Percentiles rank a stretch among this genome's conserved stretches.
Evolutionary conservation across 306 rosid species (phyloP).

Genomic region (Ziziphus jujuba): DNA sequence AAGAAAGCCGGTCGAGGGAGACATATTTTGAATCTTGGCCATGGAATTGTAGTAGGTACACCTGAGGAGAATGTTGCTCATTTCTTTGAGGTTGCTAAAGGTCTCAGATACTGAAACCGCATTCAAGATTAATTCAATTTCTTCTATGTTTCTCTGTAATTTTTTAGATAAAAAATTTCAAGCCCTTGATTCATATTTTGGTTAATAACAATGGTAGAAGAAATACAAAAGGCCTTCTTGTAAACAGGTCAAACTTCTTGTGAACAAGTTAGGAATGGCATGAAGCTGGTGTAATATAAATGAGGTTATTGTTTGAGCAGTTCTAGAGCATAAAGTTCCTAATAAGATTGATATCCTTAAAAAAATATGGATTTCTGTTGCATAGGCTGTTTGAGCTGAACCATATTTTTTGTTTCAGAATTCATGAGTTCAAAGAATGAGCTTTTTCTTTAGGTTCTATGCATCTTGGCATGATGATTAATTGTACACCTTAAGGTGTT

Average conservation of each 20-base stretch:
- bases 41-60: constrained; percentile 47
- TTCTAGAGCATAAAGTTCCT: too few relatives aligned
- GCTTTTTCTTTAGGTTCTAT: too few relatives aligned
- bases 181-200: not conserved
- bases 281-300: too few relatives aligned
- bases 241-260: not conserved
- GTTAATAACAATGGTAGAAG: not conserved
- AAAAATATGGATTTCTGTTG: too few relatives aligned
- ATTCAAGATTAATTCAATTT: constrained; percentile 18
- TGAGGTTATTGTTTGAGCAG: too few relatives aligned
- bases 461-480: too few relatives aligned
- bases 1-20: constrained; percentile 80
- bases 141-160: constrained; percentile 21
- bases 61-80: constrained; percentile 72
- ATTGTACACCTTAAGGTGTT: too few relatives aligned
- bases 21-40: constrained; percentile 69
- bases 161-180: not conserved
- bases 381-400: too few relatives aligned
- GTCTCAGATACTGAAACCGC: constrained; percentile 58
- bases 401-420: too few relatives aligned
- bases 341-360: too few relatives aligned
- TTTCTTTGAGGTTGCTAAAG: constrained; percentile 95
- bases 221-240: not conserved
- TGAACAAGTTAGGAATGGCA: not conserved
- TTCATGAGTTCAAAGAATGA: too few relatives aligned